phyloP scores from a whole-genome alignment of 1,284 basidiomycete genomes.

The Filobasidium uniguttulatum region DNA sequence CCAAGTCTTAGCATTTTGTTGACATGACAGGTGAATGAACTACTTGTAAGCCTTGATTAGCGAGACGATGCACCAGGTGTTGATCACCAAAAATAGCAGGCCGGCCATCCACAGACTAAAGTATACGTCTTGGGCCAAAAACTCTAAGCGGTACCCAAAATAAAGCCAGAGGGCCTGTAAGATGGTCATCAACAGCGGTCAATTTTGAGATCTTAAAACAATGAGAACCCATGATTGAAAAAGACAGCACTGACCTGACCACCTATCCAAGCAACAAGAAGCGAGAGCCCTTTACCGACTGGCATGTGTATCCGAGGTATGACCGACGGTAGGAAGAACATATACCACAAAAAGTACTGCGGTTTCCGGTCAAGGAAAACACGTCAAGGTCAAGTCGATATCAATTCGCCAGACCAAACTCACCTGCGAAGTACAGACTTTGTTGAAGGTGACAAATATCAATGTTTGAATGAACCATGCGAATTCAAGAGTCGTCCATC shows the following conservation, averaged over 20 bases:
- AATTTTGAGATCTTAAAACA: no score
- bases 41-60: constrained; percentile 41
- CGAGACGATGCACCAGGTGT: constrained; percentile 58
- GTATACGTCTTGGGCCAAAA: constrained; percentile 60
- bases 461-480: constrained; percentile 86
- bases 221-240: background rate
- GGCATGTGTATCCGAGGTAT: constrained; percentile 52
- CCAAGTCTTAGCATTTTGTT: no score
- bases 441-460: constrained; percentile 87
- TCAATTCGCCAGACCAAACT: constrained; percentile 21
- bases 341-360: constrained; percentile 97
- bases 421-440: constrained; percentile 94
- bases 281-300: constrained; percentile 36
- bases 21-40: background rate
- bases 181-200: background rate
- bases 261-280: constrained; percentile 54
- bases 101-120: constrained; percentile 61
- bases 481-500: constrained; percentile 48
- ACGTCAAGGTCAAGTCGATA: background rate
- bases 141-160: constrained; percentile 78
- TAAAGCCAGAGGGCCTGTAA: constrained; percentile 65
- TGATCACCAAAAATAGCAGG: constrained; percentile 56
- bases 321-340: constrained; percentile 74
- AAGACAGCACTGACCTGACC: constrained; percentile 41
- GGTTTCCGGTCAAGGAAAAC: background rate